These are phyloP conservation scores for Annulohypoxylon stygium DNA, from an alignment of 495 filamentous ascomycete genomes.

Conservation along the genomic window DNA sequence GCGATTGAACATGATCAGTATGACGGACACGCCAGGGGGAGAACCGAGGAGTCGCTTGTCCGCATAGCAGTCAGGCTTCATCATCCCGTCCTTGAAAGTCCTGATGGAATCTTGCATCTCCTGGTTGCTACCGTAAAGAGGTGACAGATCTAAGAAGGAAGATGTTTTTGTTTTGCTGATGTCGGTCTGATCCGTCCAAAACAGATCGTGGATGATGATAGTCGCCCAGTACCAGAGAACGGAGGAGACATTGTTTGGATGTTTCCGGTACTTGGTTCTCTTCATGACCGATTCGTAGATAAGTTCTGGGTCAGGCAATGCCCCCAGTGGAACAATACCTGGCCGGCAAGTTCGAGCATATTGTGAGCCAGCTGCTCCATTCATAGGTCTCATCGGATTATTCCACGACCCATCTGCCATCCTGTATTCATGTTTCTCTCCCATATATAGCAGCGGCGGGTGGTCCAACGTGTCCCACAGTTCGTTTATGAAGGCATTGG, in stretches of 20 bases:
- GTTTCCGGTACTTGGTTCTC: conserved; percentile 59
- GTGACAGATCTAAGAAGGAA: conserved; percentile 86
- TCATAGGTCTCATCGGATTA: conserved; percentile 59
- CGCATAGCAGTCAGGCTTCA: conserved; percentile 86
- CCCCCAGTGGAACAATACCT: conserved; percentile 70
- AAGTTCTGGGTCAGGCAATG: conserved; percentile 78
- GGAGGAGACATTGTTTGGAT: conserved; percentile 82
- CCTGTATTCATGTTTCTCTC: conserved; percentile 75
- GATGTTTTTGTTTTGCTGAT: conserved; percentile 76
- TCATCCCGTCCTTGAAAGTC: conserved; percentile 82
- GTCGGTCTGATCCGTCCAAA: conserved; percentile 56
- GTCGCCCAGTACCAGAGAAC: conserved; percentile 90
- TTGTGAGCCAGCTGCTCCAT: conserved; percentile 62
- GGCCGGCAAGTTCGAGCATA: conserved; percentile 83
- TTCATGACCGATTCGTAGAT: conserved; percentile 80
- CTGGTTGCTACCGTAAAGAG: conserved; percentile 86
- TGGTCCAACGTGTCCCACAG: conserved; percentile 75
- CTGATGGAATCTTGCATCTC: conserved; percentile 80
- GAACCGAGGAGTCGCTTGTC: conserved; percentile 83
- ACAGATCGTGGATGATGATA: conserved; percentile 83
- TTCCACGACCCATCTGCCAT: conserved; percentile 78
- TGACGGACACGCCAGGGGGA: conserved; percentile 82
- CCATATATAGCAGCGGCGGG: conserved; percentile 69
- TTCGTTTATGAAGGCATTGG: conserved; percentile 75
- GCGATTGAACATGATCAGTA: conserved; percentile 77